Conservation (phyloP, 2,329 filamentous ascomycete species). For the Parasarocladium wereldwijsianum region DNA sequence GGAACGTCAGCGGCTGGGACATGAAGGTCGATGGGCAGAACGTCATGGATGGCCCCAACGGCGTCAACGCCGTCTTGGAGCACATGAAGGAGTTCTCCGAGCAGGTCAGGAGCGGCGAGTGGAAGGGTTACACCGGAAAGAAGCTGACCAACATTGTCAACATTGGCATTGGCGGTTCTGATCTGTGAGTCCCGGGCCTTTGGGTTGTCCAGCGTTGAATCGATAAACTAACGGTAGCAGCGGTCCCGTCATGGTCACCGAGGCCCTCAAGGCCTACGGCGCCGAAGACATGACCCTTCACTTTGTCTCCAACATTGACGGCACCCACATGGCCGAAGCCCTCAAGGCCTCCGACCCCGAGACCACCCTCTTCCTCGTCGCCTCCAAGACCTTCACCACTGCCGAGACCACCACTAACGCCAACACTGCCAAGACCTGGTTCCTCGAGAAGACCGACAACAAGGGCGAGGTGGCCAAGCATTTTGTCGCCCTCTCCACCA, state of each 20-base stretch:
- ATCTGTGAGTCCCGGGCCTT: conserved; percentile 93
- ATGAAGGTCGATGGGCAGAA: conserved; percentile 81
- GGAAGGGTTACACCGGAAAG: conserved; percentile 97
- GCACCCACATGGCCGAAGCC: conserved; percentile 92
- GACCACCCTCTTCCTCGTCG: conserved; percentile 96
- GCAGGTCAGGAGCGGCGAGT: conserved; percentile 83
- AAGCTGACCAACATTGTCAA: conserved; percentile 94
- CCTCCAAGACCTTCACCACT: conserved; percentile 98
- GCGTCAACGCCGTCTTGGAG: conserved; percentile 76
- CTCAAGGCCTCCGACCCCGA: conserved; percentile 81
- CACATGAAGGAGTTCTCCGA: conserved; percentile 99
- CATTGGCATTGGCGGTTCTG: conserved; percentile 93
- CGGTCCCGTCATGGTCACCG: conserved; percentile 96
- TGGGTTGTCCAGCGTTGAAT: too few relatives aligned
- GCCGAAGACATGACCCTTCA: conserved; percentile 76
- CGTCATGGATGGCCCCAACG: conserved; percentile 79
- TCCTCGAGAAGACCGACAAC: conserved; percentile 65
- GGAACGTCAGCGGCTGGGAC: conserved; percentile 73
- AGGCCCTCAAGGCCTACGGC: conserved; percentile 91
- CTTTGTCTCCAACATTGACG: conserved; percentile 99
- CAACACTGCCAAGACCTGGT: conserved; percentile 94
- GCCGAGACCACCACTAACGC: conserved; percentile 96
- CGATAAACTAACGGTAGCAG: conserved; percentile 35
- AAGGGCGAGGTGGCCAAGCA: conserved; percentile 91
- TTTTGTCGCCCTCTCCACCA: conserved; percentile 96